phyloP scores from a whole-genome alignment of 768 basidiomycete genomes.

The Boletus eberwhitei region DNA sequence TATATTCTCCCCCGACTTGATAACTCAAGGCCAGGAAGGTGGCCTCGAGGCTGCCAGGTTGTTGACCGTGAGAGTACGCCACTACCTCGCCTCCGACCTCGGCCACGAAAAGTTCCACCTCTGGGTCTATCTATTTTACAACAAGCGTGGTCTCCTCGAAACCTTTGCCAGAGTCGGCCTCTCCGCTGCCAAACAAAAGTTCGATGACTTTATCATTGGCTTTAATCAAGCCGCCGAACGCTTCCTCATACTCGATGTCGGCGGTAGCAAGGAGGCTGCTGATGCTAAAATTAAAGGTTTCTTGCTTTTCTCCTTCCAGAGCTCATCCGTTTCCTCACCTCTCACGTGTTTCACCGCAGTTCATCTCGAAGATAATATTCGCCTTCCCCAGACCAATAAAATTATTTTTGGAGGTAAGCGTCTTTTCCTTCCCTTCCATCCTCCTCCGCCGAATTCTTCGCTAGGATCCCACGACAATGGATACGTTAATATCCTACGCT shows the following conservation, averaged over 20 bases:
- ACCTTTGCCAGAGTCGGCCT: conserved; percentile 39
- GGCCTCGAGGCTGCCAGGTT: conserved; percentile 54
- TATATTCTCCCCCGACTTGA: conserved; percentile 54
- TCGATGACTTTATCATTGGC: conserved; percentile 65
- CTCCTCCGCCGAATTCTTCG: background rate
- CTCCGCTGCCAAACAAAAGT: conserved; percentile 37
- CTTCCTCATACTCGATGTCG: conserved; percentile 69
- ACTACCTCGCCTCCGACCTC: conserved; percentile 18
- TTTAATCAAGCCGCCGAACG: conserved; percentile 69
- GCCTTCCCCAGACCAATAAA: conserved; percentile 61
- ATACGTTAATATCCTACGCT: conserved; percentile 59
- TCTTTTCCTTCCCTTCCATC: conserved; percentile 1
- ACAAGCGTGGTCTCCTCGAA: conserved; percentile 57
- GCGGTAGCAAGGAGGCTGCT: conserved; percentile 67
- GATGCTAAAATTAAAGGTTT: conserved; percentile 74
- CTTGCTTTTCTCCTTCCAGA: background rate
- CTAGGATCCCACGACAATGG: conserved; percentile 73
- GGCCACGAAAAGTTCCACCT: conserved; percentile 41
- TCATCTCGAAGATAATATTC: conserved; percentile 37
- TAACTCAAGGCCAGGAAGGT: conserved; percentile 53
- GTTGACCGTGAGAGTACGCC: conserved; percentile 35
- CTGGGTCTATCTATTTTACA: conserved; percentile 61
- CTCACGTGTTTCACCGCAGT: conserved; percentile 25
- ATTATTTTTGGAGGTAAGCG: conserved; percentile 62
- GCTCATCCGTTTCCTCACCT: conserved; percentile 6